Evolutionary conservation across 768 basidiomycete genomes (phyloP), one percentile per base, ranked within the genome.

Genomic region (Porphyrellus cyaneotinctus): DNA sequence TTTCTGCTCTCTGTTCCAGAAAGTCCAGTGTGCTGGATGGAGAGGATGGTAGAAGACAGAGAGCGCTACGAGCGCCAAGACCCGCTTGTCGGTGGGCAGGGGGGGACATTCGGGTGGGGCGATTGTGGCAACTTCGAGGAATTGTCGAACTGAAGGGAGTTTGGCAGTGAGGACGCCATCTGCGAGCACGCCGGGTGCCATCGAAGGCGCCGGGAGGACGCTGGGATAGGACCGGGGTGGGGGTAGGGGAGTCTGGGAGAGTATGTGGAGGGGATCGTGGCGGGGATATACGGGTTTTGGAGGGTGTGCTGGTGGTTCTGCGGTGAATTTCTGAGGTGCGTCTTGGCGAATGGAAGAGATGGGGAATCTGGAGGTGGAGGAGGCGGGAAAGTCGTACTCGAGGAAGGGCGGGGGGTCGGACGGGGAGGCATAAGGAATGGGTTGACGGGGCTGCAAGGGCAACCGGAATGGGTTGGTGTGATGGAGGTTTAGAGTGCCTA

Each of bases 61-160:
- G 54, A 87, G 77, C 3, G 84, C 85, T 5, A 78, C 80, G 47
- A 87, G 78, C 24, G 78, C 75, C 54, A 82, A 76, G 51, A 84
- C 65, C 51, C 74, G 61, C 35, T 58, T 62, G 63, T 51, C 77
- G 68, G 37, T 75, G 72, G 45, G 79, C 61, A 32, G 72, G 51
- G 31, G 68, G 4, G 49, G 78, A 70, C 54, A 81, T 67, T 68
- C 64, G 71, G 69, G 65, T 58, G 70, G 57, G 47, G 51, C 77
- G 71, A 49, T 75, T 33, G 60, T 46, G n/a, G 68, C 74, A 36
- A 69, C 68, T 4, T 66, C 62, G 58, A 85, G 76, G 60, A 80
- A 78, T 18, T 67, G 59, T 45, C 74, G 72, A 6, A 84, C 81
- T 26, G 72, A 69, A 17, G 81, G 79, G 36, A 77, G 72, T 35